These are phyloP conservation scores for Sclerotiophoma versabilis DNA, from an alignment of 2,329 filamentous ascomycete species.

Conservation along the genomic window DNA sequence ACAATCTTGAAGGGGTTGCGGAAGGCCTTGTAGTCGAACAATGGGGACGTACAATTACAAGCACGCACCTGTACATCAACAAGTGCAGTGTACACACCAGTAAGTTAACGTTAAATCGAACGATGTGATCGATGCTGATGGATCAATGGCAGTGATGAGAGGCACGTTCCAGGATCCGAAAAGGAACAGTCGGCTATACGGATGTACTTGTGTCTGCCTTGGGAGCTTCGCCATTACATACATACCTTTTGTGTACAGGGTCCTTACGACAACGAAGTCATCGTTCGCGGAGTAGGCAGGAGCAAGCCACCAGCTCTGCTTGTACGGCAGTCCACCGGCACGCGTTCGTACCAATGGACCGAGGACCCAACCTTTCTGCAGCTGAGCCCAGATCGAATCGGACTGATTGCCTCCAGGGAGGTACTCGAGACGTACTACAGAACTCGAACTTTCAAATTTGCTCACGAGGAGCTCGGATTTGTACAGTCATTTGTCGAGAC, in stretches of 20 bases:
- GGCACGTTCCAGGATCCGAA: too few relatives aligned
- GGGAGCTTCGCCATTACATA: conserved; percentile 30
- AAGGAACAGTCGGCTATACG: not conserved
- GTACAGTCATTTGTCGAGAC: conserved; percentile 21
- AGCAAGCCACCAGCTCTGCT: conserved; percentile 11
- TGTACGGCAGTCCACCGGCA: conserved; percentile 20
- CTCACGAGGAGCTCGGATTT: conserved; percentile 23
- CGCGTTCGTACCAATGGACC: conserved; percentile 27
- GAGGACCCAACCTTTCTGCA: conserved; percentile 22
- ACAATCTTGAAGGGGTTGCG: not conserved
- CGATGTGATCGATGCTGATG: not conserved
- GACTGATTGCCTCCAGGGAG: conserved; percentile 16
- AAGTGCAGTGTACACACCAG: not conserved
- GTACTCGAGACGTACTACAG: conserved; percentile 30
- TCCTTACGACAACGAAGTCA: conserved; percentile 28
- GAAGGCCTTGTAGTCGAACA: not conserved
- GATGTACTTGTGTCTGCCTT: conserved; percentile 22
- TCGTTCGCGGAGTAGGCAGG: conserved; percentile 19
- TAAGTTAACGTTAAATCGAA: not conserved
- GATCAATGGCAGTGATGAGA: not conserved
- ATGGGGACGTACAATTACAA: not conserved
- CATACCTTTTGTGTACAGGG: conserved; percentile 28
- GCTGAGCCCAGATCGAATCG: conserved; percentile 6
- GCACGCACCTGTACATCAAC: not conserved
- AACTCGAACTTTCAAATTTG: conserved; percentile 29